Base-by-base conservation (phyloP, 2,329 filamentous ascomycete genomes). In the Coniochaeta pulveracea region DNA sequence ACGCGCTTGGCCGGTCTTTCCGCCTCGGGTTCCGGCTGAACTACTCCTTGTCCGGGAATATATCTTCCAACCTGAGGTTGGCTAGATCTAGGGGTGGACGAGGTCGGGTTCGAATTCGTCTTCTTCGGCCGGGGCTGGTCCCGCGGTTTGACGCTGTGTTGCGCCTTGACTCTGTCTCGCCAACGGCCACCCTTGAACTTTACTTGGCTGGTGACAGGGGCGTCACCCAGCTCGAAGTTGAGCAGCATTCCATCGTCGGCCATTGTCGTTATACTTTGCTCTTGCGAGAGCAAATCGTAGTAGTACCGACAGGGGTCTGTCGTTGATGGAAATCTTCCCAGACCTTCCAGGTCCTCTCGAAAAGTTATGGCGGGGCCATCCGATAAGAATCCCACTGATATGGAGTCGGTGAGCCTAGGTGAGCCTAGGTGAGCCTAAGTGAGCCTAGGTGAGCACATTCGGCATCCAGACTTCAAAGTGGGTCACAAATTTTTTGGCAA, bases 211-310 rank as follows among this genome's bases (percentile, higher is more conserved):
- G 77, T 69, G 34, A 84, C 54, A 10, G 80, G 70, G 12, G 64
- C 70, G 39, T 84, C 76, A 18, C 74, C 71, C 37, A 94, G 64
- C 47, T 85, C 78, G 54, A 96, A 95, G 49, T 96, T 96, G 52
- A 96, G 66, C 37, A 95, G 72, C 75, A 98, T 82, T 45, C 86
- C 86, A 76, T 93, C 84, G 64, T 96, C 88, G 33, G 84, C 84
- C 88, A 96, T 95, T 39, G 37, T 50, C 38, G 35, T 26, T 40
- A 35, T 23, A 26, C 15, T 30, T 14, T 15, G 26, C 10, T n/a
- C 5, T 6, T 10, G n/a, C 29, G 6, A n/a, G n/a, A n/a, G n/a
- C n/a, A n/a, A n/a, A n/a, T n/a, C n/a, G n/a, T n/a, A n/a, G 10
- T 15, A n/a, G 18, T 30, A 7, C 10, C 27, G 15, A 18, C 10